A percentile compares a stretch with the other conserved stretches of the same genome.
Evolutionary conservation across 2,329 filamentous ascomycete genomes (phyloP).

Genomic region (Fusarium marasasianum): DNA sequence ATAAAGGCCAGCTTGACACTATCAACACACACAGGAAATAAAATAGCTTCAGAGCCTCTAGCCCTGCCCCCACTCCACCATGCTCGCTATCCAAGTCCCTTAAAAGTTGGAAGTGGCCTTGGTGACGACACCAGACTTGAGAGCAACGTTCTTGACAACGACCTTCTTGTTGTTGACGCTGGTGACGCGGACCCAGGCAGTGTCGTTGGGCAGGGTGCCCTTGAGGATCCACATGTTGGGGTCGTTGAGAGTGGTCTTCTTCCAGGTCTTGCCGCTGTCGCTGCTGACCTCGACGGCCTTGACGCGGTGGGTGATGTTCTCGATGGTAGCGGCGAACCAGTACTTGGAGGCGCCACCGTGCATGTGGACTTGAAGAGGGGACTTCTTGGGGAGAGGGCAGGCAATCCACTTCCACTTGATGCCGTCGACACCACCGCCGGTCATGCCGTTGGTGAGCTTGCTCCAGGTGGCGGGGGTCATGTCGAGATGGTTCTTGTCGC

Average conservation of each 20-base stretch:
- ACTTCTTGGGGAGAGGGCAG: background rate
- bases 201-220: constrained; percentile 4
- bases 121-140: constrained; percentile 9
- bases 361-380: constrained; percentile 13
- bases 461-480: constrained; percentile 16
- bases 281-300: constrained; percentile 18
- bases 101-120: constrained; percentile 12
- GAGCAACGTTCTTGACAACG: constrained; percentile 10
- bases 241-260: background rate
- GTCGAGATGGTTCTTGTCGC: constrained; percentile 18
- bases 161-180: constrained; percentile 22
- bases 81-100: background rate
- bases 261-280: constrained; percentile 14
- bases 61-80: background rate
- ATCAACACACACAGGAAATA: background rate
- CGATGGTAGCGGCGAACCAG: constrained; percentile 18
- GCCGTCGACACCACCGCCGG: constrained; percentile 3
- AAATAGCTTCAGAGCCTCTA: background rate
- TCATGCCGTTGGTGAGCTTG: constrained; percentile 14
- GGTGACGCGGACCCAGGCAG: constrained; percentile 10
- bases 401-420: constrained; percentile 26
- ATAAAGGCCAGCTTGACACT: background rate
- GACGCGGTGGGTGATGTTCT: constrained; percentile 14
- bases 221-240: constrained; percentile 19
- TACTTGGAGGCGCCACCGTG: constrained; percentile 20